These are phyloP conservation scores for Paraleonurus japonicus DNA, from an alignment of 257 asterid species.

Conservation along the genomic window DNA sequence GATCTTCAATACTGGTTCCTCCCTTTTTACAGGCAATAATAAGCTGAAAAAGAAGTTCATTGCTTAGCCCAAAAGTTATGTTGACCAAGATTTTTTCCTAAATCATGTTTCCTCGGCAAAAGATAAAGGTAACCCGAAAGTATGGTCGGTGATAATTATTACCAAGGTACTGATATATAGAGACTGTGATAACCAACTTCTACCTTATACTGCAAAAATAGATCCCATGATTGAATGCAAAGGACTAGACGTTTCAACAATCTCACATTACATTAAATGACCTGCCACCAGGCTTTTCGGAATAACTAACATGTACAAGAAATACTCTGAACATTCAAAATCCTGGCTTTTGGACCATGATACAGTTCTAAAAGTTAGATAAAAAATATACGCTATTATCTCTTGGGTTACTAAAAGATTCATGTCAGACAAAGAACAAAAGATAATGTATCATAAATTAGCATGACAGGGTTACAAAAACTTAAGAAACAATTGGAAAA, in stretches of 20 bases:
- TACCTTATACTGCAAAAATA: not conserved
- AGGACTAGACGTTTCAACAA: not conserved
- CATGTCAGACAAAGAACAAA: too few relatives aligned
- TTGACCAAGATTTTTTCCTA: not conserved
- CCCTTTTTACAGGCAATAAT: slow-evolving; percentile 92
- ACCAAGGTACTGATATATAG: not conserved
- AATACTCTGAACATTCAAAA: too few relatives aligned
- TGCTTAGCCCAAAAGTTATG: not conserved
- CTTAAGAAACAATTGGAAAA: too few relatives aligned
- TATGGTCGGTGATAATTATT: not conserved
- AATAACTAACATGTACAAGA: too few relatives aligned
- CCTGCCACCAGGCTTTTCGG: not conserved
- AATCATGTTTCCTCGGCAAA: not conserved
- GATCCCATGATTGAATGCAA: not conserved
- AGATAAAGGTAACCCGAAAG: not conserved
- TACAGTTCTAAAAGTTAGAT: too few relatives aligned
- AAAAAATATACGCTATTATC: too few relatives aligned
- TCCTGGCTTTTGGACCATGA: too few relatives aligned
- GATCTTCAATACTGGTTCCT: slow-evolving; percentile 98
- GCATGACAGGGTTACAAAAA: too few relatives aligned
- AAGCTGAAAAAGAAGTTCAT: slow-evolving; percentile 49
- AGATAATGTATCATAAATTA: too few relatives aligned
- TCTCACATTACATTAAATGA: not conserved
- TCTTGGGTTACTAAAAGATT: too few relatives aligned
- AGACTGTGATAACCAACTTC: not conserved